Evolutionary conservation across 352 stramenopile genomes (phyloP), one percentile per base, ranked within the genome.

Genomic region (Phytophthora macrochlamydospora): DNA sequence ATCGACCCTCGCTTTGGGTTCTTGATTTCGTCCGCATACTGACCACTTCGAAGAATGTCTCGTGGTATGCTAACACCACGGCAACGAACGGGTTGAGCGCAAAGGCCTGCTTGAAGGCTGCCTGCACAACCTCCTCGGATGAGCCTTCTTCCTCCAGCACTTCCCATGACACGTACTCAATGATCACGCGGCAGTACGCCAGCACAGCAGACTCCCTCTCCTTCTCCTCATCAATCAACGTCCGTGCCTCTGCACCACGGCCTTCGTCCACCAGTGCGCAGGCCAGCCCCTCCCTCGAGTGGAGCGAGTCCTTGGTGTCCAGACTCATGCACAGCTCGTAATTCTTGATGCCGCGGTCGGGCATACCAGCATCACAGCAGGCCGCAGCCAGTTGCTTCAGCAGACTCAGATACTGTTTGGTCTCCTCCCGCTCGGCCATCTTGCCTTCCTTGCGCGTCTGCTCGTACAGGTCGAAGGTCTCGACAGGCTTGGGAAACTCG

Each of bases 101-200:
- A 65, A 90, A 92, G 5, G 88, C 88, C 54, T 83, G 86, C 13
- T 65, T 54, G 52, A 95, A 90, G 12, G 86, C 86, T 29, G 76
- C 80, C 33, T 79, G 86, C 33, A 95, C 86, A 24, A 93, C 68
- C 31, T 91, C 76, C 63, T 94, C 86, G 1, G 83, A 93, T 7
- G 88, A 93, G 2, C 84, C 85, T 28, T 81, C 68, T 55, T 95
- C 88, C 60, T 95, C 88, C 24, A 95, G 72, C 51, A 95, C 88
- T 62, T 95, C 88, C 88, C 88, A 95, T 24, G 84, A 93, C 40
- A 95, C 85, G 71, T 95, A 95, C 62, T 95, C 88, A 38, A 95
- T 76, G 33, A 95, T 86, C 48, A 94, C 87, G 32, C 80, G 84
- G 53, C 86, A 94, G 61, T 94, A 95, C 30, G 87, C 88, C 4